Conservation (phyloP, 129 eudicot genomes). For the Centella asiatica region DNA sequence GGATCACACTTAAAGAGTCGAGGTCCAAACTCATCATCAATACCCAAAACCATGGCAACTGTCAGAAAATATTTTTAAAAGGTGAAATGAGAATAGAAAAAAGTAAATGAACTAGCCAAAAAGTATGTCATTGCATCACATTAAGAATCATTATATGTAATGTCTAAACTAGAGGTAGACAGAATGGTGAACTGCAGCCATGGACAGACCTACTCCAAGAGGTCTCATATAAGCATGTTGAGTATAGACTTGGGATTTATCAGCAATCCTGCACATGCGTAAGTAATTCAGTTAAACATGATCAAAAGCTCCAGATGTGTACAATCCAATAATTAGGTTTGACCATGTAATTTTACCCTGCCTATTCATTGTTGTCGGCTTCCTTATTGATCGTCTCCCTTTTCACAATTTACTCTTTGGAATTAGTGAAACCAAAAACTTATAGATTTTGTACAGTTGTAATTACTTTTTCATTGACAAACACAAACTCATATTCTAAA, state of each 20-base stretch:
- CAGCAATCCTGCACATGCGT: conserved; percentile 73
- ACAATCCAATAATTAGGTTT: too few species aligned
- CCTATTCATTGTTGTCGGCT: too few species aligned
- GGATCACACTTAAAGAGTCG: conserved; percentile 94
- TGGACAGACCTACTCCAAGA: conserved; percentile 84
- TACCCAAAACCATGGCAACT: conserved; percentile 98
- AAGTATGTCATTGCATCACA: background rate
- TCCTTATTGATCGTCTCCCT: too few species aligned
- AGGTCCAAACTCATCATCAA: conserved; percentile 94
- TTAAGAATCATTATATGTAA: background rate
- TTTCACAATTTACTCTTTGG: too few species aligned
- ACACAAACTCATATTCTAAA: too few species aligned
- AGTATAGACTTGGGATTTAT: conserved; percentile 94
- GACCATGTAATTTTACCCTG: too few species aligned
- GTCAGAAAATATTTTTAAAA: background rate
- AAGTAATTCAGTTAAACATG: too few species aligned
- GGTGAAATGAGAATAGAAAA: conserved; percentile 1
- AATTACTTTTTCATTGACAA: too few species aligned
- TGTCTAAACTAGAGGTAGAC: background rate
- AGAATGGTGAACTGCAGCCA: background rate
- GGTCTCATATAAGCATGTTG: conserved; percentile 99
- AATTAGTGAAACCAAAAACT: too few species aligned
- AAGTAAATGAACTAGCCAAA: background rate
- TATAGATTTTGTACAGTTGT: too few species aligned
- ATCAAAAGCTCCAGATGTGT: too few species aligned